A percentile compares a stretch with the other conserved stretches of the same genome.
Conservation (phyloP, 179 eudicot genomes). For the Patellifolia procumbens region DNA sequence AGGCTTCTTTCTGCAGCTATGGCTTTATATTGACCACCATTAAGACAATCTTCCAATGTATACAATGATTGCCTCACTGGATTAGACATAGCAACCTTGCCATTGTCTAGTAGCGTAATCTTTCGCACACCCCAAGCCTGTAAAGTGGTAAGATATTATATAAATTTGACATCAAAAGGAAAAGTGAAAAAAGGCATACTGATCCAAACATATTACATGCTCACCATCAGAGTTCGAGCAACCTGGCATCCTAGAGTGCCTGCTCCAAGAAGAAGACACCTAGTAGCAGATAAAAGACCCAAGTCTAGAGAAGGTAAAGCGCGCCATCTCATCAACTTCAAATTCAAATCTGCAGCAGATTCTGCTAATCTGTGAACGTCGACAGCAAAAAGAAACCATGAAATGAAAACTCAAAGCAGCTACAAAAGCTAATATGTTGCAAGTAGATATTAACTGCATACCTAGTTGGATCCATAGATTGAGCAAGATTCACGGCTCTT, state of each 20-base stretch:
- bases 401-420: not conserved
- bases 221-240: conserved; percentile 94
- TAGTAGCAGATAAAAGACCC: conserved; percentile 54
- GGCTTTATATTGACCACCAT: conserved; percentile 88
- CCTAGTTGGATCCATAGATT: conserved; percentile 90
- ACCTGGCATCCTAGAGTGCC: conserved; percentile 99
- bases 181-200: not conserved
- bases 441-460: conserved; percentile 33
- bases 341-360: conserved; percentile 91
- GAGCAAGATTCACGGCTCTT: conserved; percentile 71
- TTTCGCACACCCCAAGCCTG: conserved; percentile 98
- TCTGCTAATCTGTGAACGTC: conserved; percentile 63
- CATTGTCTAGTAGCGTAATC: conserved; percentile 84
- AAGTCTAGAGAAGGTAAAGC: conserved; percentile 84
- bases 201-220: conserved; percentile 18
- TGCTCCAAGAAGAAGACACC: conserved; percentile 93
- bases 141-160: conserved; percentile 15
- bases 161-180: not conserved
- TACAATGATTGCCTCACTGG: conserved; percentile 92
- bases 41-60: conserved; percentile 77
- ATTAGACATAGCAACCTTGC: conserved; percentile 93
- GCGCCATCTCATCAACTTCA: conserved; percentile 96
- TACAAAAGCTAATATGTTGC: conserved; percentile 12
- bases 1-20: conserved; percentile 72
- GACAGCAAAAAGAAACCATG: conserved; percentile 8